These are phyloP conservation scores for Ophiostoma tasmaniense DNA, from an alignment of 2,329 filamentous ascomycete species.

Conservation along the genomic window DNA sequence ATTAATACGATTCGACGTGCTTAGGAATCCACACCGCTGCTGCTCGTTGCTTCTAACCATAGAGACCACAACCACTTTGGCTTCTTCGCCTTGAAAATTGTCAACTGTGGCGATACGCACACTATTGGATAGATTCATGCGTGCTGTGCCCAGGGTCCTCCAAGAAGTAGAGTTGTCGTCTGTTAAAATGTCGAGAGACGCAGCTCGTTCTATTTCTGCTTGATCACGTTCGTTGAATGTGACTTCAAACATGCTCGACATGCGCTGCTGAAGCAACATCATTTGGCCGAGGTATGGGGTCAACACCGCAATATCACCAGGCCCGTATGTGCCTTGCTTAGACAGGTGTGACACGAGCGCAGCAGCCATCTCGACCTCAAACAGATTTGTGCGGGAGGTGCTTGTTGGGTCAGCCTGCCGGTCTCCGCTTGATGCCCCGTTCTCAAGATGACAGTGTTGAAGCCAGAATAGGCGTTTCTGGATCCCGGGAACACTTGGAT, in stretches of 20 bases:
- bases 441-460: conserved; percentile 46
- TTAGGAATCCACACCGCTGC: conserved; percentile 55
- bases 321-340: conserved; percentile 52
- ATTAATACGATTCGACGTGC: conserved; percentile 58
- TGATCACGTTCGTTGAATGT: conserved; percentile 54
- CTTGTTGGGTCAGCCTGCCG: conserved; percentile 4
- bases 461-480: conserved; percentile 50
- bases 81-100: conserved; percentile 73
- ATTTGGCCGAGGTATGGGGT: conserved; percentile 57
- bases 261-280: conserved; percentile 37
- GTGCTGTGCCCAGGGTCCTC: background rate
- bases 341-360: conserved; percentile 57
- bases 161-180: conserved; percentile 15
- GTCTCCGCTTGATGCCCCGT: conserved; percentile 27
- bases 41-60: conserved; percentile 60
- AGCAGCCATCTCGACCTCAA: conserved; percentile 55
- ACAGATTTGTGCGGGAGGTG: conserved; percentile 46
- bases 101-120: conserved; percentile 58
- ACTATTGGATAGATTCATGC: conserved; percentile 38
- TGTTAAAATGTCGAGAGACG: conserved; percentile 27
- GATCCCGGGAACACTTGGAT: conserved; percentile 47
- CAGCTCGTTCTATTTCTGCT: conserved; percentile 38
- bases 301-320: conserved; percentile 58
- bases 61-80: conserved; percentile 60
- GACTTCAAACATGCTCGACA: conserved; percentile 45